Percentiles rank a stretch among this genome's conserved stretches.
phyloP scores from a whole-genome alignment of 2,329 filamentous ascomycete genomes.

The Hymenoscyphus albidus region DNA sequence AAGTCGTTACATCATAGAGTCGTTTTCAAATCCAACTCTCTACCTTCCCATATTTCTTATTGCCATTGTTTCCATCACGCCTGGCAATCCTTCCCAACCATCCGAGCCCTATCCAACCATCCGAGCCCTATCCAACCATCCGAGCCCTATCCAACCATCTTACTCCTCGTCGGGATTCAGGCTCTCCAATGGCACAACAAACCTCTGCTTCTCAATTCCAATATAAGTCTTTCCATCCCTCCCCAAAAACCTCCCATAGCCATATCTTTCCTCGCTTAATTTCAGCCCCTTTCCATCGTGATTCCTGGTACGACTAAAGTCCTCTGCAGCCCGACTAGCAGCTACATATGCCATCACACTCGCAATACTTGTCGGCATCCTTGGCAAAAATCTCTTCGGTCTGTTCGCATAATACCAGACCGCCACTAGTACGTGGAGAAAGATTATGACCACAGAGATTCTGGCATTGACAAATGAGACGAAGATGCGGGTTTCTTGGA shows the following conservation, averaged over 20 bases:
- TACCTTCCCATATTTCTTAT: background rate
- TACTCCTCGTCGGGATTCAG: conserved; percentile 21
- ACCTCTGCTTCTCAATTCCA: conserved; percentile 49
- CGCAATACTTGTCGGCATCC: conserved; percentile 49
- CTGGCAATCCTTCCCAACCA: background rate
- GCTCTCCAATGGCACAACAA: conserved; percentile 36
- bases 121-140: too few species aligned
- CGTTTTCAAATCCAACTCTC: background rate
- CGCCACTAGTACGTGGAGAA: conserved; percentile 42
- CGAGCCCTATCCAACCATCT: background rate
- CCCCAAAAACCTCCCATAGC: conserved; percentile 49
- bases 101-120: background rate
- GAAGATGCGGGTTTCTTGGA: conserved; percentile 44
- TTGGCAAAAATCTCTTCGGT: conserved; percentile 43
- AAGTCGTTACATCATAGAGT: background rate
- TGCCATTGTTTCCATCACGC: background rate
- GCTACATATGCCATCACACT: conserved; percentile 46
- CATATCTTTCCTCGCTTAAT: conserved; percentile 35
- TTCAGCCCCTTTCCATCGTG: conserved; percentile 5
- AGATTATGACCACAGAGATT: conserved; percentile 43
- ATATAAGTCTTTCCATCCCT: conserved; percentile 45
- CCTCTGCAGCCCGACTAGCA: conserved; percentile 38
- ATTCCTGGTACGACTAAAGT: conserved; percentile 36
- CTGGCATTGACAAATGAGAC: conserved; percentile 45
- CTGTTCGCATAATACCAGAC: conserved; percentile 42